phyloP scores from a whole-genome alignment of 257 asterid species.

The Solanum clarkiae region DNA sequence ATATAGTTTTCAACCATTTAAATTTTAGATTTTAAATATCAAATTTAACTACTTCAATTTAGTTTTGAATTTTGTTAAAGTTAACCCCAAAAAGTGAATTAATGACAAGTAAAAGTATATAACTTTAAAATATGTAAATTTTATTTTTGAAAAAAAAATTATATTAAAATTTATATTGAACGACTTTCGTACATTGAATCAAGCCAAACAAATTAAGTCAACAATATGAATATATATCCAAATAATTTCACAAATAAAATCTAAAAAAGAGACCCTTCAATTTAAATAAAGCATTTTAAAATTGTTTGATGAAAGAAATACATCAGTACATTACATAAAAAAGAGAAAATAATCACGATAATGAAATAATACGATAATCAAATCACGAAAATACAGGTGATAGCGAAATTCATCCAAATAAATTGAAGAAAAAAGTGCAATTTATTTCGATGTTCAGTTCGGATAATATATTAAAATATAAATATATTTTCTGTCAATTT shows the following conservation, averaged over 20 bases:
- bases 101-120: too few relatives aligned
- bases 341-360: neutral
- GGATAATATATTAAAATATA: neutral
- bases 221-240: neutral
- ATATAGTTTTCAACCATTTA: too few relatives aligned
- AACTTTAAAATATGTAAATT: neutral
- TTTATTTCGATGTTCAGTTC: constrained; percentile 2
- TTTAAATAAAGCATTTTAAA: neutral
- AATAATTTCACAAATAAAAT: accelerated
- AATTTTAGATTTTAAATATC: too few relatives aligned
- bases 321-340: neutral
- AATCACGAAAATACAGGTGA: too few relatives aligned
- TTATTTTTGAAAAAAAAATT: neutral
- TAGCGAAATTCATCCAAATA: neutral
- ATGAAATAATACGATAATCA: neutral
- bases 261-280: neutral
- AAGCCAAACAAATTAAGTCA: neutral
- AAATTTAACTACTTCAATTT: too few relatives aligned
- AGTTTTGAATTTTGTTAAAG: too few relatives aligned
- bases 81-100: too few relatives aligned
- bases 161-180: neutral
- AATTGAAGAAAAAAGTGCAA: neutral
- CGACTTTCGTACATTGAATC: neutral
- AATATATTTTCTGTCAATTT: neutral
- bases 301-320: neutral